Base-by-base conservation (phyloP, 1,284 basidiomycete genomes). In the Irpex sp. region DNA sequence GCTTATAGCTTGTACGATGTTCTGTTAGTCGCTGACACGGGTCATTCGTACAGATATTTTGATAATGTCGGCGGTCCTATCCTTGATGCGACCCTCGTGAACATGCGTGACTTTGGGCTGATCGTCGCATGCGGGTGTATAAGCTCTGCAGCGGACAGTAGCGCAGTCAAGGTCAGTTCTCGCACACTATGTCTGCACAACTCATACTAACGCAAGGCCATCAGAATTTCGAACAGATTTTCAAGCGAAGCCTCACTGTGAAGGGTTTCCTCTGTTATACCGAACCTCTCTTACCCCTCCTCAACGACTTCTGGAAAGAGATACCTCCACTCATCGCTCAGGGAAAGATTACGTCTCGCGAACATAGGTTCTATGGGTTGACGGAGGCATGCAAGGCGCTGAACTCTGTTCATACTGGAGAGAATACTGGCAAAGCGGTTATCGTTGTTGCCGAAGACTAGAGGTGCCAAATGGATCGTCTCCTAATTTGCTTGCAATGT, bases 1-100 rank as follows among this genome's bases (percentile, higher is more conserved):
- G 83, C 83, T 18, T 7, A 7, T 38, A 7, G 32, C 32, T 32
- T 7, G 32, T 38, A 24, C 44, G 3, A 11, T 38, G n/a, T 22
- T 42, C 43, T 64, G 13, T 24, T 27, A 32, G 24, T 66, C 44
- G 22, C 27, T 24, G 63, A 65, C 22, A 2, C 6, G 7, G 13
- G 27, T 43, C 38, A 7, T 27, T 3, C 27, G n/a, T n/a, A 27
- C 59, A 85, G 82, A n/a, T 85, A 79, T 71, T 84, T 82, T 79
- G 84, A 86, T 73, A 84, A 86, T 79, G 89, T 90, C 63, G 88
- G 89, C 5, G 89, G 84, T 3, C 80, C 86, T 71, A 83, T 81
- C 59, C 76, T 83, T 49, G 82, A 85, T 67, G 78, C 80, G 43
- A 85, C 80, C 71, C 76, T 87, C 11, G 80, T 81, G 13, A 82